Evolutionary conservation across 139 green algal genomes (phyloP).

Genomic region (Gonium pectorale): DNA sequence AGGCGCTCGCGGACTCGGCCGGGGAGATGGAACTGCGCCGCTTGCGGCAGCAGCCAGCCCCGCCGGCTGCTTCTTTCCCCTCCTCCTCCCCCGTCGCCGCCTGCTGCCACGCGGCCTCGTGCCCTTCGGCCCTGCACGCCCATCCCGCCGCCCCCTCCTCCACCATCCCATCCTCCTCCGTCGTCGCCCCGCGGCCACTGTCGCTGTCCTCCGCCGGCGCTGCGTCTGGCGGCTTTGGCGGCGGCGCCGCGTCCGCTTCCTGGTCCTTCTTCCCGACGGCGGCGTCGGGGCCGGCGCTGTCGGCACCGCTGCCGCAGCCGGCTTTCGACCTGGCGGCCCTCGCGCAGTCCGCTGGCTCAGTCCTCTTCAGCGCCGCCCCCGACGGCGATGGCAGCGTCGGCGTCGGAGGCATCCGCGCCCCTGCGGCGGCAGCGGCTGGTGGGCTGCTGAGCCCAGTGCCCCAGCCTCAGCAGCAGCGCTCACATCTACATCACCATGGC

Average conservation of each 20-base stretch:
- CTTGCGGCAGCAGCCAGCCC: neutral
- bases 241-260: neutral
- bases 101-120: neutral
- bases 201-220: neutral
- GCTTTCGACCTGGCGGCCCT: constrained; percentile 21
- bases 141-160: neutral
- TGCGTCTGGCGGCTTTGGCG: neutral
- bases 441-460: neutral
- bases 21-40: constrained; percentile 39
- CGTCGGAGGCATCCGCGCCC: neutral
- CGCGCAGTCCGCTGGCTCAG: neutral
- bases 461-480: neutral
- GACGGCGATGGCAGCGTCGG: neutral
- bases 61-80: neutral
- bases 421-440: neutral
- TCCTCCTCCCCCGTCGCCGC: too few relatives aligned
- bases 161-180: neutral
- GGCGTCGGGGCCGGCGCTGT: too few relatives aligned
- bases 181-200: too few relatives aligned
- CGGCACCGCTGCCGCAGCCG: too few relatives aligned
- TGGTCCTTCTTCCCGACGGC: too few relatives aligned
- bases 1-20: constrained; percentile 21
- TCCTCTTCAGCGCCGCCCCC: neutral
- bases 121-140: too few relatives aligned
- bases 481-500: neutral